phyloP scores from a whole-genome alignment of 2,329 filamentous ascomycete genomes.

The Graphilbum fragrans region DNA sequence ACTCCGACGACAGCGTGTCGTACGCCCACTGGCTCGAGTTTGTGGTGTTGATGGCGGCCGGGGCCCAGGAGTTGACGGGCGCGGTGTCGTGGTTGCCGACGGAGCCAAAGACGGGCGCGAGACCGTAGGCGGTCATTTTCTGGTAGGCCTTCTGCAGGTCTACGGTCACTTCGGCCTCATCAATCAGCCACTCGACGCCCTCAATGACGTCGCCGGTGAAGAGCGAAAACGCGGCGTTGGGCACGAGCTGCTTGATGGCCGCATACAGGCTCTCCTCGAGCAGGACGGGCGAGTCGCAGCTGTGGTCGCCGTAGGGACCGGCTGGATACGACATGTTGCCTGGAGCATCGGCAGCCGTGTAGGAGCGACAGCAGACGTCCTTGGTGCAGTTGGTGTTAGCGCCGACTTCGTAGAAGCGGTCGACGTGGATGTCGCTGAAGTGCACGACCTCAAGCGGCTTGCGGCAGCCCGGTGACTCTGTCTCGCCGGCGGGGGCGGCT shows the following conservation, averaged over 20 bases:
- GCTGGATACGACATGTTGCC: constrained; percentile 36
- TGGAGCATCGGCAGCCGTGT: constrained; percentile 31
- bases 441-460: too few species aligned
- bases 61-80: too few species aligned
- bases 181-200: constrained; percentile 35
- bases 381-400: too few species aligned
- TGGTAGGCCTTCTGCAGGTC: constrained; percentile 31
- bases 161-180: constrained; percentile 15
- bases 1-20: constrained; percentile 28
- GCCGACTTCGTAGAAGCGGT: too few species aligned
- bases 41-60: constrained; percentile 21
- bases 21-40: constrained; percentile 37
- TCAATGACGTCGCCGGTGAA: constrained; percentile 48
- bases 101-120: too few species aligned
- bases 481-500: too few species aligned
- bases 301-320: constrained; percentile 37
- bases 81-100: too few species aligned
- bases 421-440: too few species aligned
- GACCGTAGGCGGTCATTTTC: constrained; percentile 28
- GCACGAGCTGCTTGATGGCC: constrained; percentile 32
- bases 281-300: constrained; percentile 38
- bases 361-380: constrained; percentile 46
- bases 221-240: constrained; percentile 36
- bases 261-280: constrained; percentile 44
- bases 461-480: too few species aligned